Evolutionary conservation across 345 rosid genomes (phyloP).

Genomic region (Populus euphratica): DNA sequence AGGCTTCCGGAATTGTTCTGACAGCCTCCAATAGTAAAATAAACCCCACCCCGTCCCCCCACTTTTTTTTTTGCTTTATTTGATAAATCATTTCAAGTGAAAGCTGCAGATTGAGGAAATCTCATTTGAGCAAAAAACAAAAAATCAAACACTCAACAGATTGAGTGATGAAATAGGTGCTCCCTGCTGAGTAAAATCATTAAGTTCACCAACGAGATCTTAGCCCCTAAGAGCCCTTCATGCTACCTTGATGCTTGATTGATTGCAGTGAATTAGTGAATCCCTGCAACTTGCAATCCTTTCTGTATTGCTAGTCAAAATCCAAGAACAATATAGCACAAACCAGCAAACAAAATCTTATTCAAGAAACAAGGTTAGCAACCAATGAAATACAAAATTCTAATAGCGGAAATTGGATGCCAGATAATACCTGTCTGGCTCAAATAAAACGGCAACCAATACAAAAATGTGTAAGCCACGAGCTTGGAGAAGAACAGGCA

Average conservation of each 20-base stretch:
- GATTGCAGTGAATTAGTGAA: neutral
- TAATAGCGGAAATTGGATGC: neutral
- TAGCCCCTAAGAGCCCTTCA: neutral
- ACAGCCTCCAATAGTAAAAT: neutral
- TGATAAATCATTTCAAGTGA: too few species aligned
- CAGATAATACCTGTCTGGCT: conserved; percentile 69
- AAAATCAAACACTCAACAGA: too few species aligned
- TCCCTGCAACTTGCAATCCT: neutral
- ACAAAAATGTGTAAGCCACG: conserved; percentile 87
- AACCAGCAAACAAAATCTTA: neutral
- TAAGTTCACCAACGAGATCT: neutral
- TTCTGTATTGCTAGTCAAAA: neutral
- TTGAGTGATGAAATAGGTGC: too few species aligned
- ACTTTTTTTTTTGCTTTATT: too few species aligned
- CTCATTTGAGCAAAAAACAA: too few species aligned
- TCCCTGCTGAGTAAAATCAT: too few species aligned
- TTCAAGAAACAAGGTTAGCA: neutral
- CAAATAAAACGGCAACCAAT: conserved; percentile 88
- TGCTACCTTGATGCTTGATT: neutral
- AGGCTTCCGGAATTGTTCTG: neutral
- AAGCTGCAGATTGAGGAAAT: too few species aligned
- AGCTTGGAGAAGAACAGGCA: conserved; percentile 91
- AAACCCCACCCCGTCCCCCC: neutral
- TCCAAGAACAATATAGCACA: neutral
- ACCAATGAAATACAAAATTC: neutral